Percentiles rank a stretch among this genome's conserved stretches.
Conservation (phyloP, 495 filamentous ascomycete genomes). For the Xylaria telfairii region DNA sequence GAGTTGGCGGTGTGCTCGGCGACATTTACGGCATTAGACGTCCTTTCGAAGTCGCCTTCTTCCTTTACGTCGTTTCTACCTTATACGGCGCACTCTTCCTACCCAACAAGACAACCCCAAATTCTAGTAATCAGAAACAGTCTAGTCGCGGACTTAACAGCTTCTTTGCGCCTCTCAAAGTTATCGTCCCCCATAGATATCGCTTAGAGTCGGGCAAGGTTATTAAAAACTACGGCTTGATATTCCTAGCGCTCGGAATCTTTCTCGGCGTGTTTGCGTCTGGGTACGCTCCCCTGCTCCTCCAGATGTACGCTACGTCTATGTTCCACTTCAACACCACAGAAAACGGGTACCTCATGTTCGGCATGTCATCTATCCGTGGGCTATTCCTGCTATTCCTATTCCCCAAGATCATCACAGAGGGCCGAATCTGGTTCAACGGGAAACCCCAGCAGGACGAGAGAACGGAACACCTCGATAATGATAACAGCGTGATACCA, state of each 20-base stretch:
- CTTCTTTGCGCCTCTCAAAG: conserved; percentile 61
- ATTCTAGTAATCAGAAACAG: conserved; percentile 33
- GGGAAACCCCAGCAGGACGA: background rate
- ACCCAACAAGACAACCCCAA: conserved; percentile 28
- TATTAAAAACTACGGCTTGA: conserved; percentile 54
- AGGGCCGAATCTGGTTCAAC: conserved; percentile 54
- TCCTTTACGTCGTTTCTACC: conserved; percentile 50
- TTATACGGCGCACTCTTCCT: conserved; percentile 44
- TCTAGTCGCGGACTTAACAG: conserved; percentile 42
- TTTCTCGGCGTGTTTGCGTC: conserved; percentile 63
- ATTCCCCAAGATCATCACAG: conserved; percentile 60
- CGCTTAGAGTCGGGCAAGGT: conserved; percentile 47
- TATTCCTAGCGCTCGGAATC: conserved; percentile 59
- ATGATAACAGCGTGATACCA: conserved; percentile 32
- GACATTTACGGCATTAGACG: conserved; percentile 56
- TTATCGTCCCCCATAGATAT: conserved; percentile 56
- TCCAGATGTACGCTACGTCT: conserved; percentile 62
- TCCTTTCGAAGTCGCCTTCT: conserved; percentile 60
- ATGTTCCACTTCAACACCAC: conserved; percentile 58
- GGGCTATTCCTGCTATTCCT: conserved; percentile 59
- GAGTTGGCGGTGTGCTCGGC: conserved; percentile 57
- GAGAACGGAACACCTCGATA: background rate
- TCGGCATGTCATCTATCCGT: conserved; percentile 57
- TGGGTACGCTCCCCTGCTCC: conserved; percentile 57
- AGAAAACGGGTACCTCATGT: conserved; percentile 61